phyloP scores from a whole-genome alignment of 352 stramenopile species.

The Pythium grandisporangium region DNA sequence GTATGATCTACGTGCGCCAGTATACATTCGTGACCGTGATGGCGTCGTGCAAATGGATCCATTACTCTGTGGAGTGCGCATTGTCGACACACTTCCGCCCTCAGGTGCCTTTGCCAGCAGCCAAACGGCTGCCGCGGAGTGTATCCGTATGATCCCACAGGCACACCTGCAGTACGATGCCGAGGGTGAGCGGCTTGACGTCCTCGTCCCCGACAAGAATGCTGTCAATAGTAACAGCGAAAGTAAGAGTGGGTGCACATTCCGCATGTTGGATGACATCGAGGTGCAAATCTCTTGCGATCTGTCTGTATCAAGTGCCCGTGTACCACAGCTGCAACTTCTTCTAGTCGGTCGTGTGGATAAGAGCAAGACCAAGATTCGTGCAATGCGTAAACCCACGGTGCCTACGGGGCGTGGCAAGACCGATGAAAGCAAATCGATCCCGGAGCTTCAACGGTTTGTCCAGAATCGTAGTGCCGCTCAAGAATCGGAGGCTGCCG shows the following conservation, averaged over 20 bases:
- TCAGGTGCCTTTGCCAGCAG: slow-evolving; percentile 62
- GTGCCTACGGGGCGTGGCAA: slow-evolving; percentile 5
- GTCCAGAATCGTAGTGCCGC: slow-evolving; percentile 36
- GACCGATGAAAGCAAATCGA: slow-evolving; percentile 16
- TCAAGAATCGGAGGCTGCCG: not conserved
- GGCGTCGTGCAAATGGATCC: slow-evolving; percentile 81
- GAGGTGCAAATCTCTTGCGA: slow-evolving; percentile 79
- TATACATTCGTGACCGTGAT: slow-evolving; percentile 87
- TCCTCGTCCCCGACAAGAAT: slow-evolving; percentile 21
- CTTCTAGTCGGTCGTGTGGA: slow-evolving; percentile 53
- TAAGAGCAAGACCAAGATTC: slow-evolving; percentile 1
- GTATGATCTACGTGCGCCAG: slow-evolving; percentile 86
- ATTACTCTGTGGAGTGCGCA: slow-evolving; percentile 54
- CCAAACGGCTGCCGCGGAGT: slow-evolving; percentile 26
- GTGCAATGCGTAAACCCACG: slow-evolving; percentile 3
- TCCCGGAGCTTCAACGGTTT: slow-evolving; percentile 56
- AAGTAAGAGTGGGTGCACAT: slow-evolving; percentile 29
- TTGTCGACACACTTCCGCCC: slow-evolving; percentile 44
- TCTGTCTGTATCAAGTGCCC: slow-evolving; percentile 49
- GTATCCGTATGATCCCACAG: slow-evolving; percentile 57
- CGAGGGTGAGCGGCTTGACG: slow-evolving; percentile 16
- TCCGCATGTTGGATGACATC: slow-evolving; percentile 64
- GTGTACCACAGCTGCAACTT: slow-evolving; percentile 66
- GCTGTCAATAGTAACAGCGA: no score
- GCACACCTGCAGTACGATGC: slow-evolving; percentile 22